Evolutionary conservation across 73 alveolate genomes (phyloP).

Genomic region (Breviolum minutum): DNA sequence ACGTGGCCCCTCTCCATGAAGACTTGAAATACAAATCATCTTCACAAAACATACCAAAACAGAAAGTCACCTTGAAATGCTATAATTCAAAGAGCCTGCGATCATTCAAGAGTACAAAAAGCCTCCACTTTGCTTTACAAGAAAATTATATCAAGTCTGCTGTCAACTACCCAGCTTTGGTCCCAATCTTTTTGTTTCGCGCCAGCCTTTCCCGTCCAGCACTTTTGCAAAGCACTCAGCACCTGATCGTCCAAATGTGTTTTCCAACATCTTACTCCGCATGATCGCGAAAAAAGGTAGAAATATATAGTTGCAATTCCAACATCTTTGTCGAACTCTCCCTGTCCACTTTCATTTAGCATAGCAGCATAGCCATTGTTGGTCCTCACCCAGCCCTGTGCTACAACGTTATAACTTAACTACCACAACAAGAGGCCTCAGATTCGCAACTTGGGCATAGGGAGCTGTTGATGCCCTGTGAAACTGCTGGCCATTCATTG

Average conservation of each 20-base stretch:
- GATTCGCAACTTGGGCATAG: constrained; percentile 59
- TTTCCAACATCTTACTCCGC: too few relatives aligned
- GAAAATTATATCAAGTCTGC: too few relatives aligned
- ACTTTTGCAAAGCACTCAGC: constrained; percentile 75
- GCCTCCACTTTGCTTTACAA: not conserved
- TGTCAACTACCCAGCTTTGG: too few relatives aligned
- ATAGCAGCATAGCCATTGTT: too few relatives aligned
- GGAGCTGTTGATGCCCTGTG: constrained; percentile 17
- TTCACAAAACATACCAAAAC: too few relatives aligned
- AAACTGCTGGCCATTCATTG: constrained; percentile 82
- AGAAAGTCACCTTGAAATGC: not conserved
- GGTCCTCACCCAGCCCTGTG: not conserved
- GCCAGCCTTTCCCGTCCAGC: constrained; percentile 82
- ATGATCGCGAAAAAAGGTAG: too few relatives aligned
- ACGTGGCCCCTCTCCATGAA: too few relatives aligned
- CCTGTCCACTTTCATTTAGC: too few relatives aligned
- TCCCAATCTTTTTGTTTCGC: not conserved
- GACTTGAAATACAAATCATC: too few relatives aligned
- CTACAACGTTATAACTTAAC: not conserved
- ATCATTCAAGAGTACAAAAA: not conserved
- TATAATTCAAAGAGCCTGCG: too few relatives aligned
- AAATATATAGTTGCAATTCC: too few relatives aligned
- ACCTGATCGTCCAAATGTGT: not conserved
- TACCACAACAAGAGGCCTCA: constrained; percentile 10
- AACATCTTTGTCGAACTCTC: too few relatives aligned